A percentile compares a stretch with the other conserved stretches of the same genome.
These are phyloP conservation scores for Verticillium nonalfalfae DNA, from an alignment of 2,329 filamentous ascomycete genomes.

Conservation along the genomic window DNA sequence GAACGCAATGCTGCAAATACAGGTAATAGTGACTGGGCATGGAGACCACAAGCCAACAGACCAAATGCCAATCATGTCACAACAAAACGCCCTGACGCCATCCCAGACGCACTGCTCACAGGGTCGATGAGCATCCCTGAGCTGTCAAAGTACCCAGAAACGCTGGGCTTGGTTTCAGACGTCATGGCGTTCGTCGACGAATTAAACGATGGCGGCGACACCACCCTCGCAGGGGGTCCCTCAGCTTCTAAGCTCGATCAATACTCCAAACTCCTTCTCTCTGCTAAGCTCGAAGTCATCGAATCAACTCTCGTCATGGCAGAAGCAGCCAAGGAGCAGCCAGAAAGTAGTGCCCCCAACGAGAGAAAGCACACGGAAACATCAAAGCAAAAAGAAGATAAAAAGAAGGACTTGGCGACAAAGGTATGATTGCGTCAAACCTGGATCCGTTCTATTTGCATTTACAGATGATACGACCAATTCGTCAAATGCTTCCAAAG, in stretches of 20 bases:
- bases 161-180: neutral
- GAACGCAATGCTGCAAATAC: neutral
- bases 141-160: neutral
- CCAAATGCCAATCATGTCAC: neutral
- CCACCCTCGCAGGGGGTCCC: neutral
- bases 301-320: neutral
- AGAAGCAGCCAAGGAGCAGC: neutral
- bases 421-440: too few relatives aligned
- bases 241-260: neutral
- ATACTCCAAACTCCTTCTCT: neutral
- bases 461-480: too few relatives aligned
- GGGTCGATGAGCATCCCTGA: neutral
- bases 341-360: neutral
- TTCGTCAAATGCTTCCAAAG: too few relatives aligned
- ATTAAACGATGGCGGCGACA: neutral
- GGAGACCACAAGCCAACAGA: too few relatives aligned
- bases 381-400: neutral
- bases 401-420: neutral
- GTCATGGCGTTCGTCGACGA: neutral
- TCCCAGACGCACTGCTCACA: neutral
- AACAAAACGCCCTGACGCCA: neutral
- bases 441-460: too few relatives aligned
- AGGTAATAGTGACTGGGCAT: too few relatives aligned
- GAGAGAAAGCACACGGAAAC: neutral
- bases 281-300: neutral